Evolutionary conservation across 2,329 filamentous ascomycete genomes (phyloP).

Genomic region (Colletotrichum musae): DNA sequence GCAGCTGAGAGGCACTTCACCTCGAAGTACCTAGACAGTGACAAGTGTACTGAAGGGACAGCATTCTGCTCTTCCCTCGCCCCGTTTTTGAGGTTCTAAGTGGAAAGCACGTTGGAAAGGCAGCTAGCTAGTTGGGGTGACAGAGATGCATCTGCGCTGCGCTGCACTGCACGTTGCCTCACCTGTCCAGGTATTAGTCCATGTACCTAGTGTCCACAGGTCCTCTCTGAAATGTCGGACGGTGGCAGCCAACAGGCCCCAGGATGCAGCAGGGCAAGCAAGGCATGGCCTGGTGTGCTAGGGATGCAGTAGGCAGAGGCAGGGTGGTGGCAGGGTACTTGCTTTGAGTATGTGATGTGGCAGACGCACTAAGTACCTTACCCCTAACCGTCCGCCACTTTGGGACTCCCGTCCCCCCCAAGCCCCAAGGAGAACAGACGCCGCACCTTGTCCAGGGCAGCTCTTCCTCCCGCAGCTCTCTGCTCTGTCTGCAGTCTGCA

Average conservation of each 20-base stretch:
- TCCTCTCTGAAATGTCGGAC: not conserved
- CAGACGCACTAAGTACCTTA: not conserved
- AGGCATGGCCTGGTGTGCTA: not conserved
- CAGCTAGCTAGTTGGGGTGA: too few species aligned
- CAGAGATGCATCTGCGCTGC: too few species aligned
- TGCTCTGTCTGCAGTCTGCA: conserved; percentile 12
- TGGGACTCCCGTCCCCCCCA: not conserved
- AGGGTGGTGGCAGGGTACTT: not conserved
- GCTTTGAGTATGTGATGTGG: not conserved
- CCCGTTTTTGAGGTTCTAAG: not conserved
- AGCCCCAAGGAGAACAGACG: not conserved
- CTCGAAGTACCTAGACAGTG: not conserved
- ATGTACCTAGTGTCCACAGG: not conserved
- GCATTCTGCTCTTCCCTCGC: not conserved
- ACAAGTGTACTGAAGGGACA: not conserved
- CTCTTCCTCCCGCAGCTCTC: conserved; percentile 21
- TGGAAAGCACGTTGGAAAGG: too few species aligned
- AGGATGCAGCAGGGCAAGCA: not conserved
- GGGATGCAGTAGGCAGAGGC: not conserved
- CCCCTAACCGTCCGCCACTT: not conserved
- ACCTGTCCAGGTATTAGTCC: not conserved
- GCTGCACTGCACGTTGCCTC: not conserved
- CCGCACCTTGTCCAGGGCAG: not conserved
- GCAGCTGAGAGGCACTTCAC: not conserved
- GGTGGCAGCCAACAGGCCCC: not conserved